Evolutionary conservation across 1,284 basidiomycete species (phyloP).

Genomic region (Apiotrichum montevideense): DNA sequence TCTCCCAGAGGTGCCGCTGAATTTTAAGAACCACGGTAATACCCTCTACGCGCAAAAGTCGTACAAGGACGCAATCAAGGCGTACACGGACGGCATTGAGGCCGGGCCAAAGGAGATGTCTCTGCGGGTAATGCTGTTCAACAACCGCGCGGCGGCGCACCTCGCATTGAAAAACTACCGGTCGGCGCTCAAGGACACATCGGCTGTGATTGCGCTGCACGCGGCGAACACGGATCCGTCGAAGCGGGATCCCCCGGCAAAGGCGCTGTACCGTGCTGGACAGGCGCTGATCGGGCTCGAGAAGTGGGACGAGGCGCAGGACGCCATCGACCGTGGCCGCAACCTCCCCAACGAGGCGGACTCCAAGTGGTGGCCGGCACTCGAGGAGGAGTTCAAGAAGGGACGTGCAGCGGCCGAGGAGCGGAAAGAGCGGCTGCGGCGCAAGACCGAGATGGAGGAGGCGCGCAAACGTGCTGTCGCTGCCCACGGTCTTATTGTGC

Average conservation of each 20-base stretch:
- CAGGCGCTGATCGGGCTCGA: slow-evolving; percentile 66
- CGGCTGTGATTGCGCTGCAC: slow-evolving; percentile 61
- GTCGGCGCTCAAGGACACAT: slow-evolving; percentile 74
- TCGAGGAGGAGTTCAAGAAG: slow-evolving; percentile 20
- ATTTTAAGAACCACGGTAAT: slow-evolving; percentile 93
- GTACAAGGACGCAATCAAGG: slow-evolving; percentile 76
- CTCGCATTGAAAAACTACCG: slow-evolving; percentile 86
- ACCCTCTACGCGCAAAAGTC: slow-evolving; percentile 84
- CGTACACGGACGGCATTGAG: slow-evolving; percentile 86
- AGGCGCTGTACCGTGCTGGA: slow-evolving; percentile 78
- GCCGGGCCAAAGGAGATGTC: slow-evolving; percentile 63
- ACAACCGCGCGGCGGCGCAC: slow-evolving; percentile 90
- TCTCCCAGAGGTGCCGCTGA: slow-evolving; percentile 70
- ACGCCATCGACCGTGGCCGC: slow-evolving; percentile 59
- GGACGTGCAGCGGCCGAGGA: slow-evolving; percentile 26
- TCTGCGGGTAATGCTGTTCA: slow-evolving; percentile 65
- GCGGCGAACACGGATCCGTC: slow-evolving; percentile 28
- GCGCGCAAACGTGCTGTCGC: slow-evolving; percentile 30
- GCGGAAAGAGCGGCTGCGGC: slow-evolving; percentile 31
- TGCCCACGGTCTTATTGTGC: slow-evolving; percentile 34
- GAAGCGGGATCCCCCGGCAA: slow-evolving; percentile 52
- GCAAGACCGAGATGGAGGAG: slow-evolving; percentile 27
- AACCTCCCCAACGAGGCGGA: slow-evolving; percentile 21
- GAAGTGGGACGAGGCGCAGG: slow-evolving; percentile 68
- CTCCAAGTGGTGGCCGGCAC: slow-evolving; percentile 17